Conservation (phyloP, 108 stramenopile genomes). For the Conticribra guillardii region DNA sequence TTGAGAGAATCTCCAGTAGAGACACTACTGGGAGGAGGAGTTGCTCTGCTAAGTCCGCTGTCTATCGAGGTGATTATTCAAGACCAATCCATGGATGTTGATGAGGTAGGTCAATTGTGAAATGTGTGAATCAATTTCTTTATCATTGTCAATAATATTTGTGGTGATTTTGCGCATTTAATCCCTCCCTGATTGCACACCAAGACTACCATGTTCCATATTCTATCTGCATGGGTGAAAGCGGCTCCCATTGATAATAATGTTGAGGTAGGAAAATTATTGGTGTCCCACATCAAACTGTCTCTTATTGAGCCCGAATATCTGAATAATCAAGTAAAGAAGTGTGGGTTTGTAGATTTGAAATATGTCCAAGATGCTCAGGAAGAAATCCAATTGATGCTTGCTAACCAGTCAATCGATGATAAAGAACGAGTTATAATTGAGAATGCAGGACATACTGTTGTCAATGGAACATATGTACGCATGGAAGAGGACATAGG, state of each 20-base stretch:
- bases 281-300: constrained; percentile 6
- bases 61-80: constrained; percentile 8
- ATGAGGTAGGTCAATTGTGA: no score
- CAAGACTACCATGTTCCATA: constrained; percentile 17
- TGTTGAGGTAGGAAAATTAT: constrained; percentile 3
- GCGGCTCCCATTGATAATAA: background rate
- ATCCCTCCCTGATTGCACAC: no score
- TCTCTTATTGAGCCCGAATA: constrained; percentile 2
- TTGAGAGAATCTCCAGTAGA: background rate
- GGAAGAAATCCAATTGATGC: background rate
- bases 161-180: no score
- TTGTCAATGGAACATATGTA: constrained; percentile 8
- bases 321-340: constrained; percentile 12
- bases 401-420: background rate
- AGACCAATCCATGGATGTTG: constrained; percentile 15
- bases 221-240: constrained; percentile 13
- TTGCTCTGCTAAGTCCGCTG: background rate
- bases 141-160: no score
- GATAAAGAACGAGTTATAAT: constrained; percentile 8
- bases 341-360: constrained; percentile 3
- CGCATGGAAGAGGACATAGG: constrained; percentile 16
- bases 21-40: constrained; percentile 9
- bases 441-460: constrained; percentile 15
- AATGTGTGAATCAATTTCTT: no score
- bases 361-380: background rate